phyloP scores from a whole-genome alignment of 257 asterid genomes.

The Henckelia pumila region DNA sequence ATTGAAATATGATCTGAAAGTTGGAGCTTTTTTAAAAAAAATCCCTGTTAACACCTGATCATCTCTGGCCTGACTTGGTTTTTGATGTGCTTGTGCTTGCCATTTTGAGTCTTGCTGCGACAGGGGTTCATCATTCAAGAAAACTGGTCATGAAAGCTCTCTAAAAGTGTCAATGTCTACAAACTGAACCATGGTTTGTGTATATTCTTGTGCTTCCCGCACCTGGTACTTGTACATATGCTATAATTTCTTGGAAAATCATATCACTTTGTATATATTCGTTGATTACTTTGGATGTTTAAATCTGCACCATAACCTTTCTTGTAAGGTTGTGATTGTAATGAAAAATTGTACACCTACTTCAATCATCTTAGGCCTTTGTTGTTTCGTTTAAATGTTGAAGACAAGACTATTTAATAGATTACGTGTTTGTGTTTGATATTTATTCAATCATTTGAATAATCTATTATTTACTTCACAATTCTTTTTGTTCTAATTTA shows the following conservation, averaged over 20 bases:
- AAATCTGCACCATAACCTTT: not conserved
- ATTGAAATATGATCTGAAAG: not conserved
- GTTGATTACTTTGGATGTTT: not conserved
- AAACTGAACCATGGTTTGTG: not conserved
- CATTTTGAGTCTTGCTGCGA: conserved; percentile 56
- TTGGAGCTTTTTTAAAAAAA: not conserved
- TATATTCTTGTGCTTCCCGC: not conserved
- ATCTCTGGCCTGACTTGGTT: not conserved
- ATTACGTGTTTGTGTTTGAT: too few relatives aligned
- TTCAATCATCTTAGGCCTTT: too few relatives aligned
- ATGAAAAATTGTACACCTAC: not conserved
- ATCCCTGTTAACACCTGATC: not conserved
- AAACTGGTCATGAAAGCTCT: conserved; percentile 56
- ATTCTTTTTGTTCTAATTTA: too few relatives aligned
- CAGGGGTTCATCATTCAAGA: conserved; percentile 67
- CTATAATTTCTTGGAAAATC: not conserved
- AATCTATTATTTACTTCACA: too few relatives aligned
- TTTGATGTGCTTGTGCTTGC: conserved; percentile 19
- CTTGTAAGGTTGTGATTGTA: not conserved
- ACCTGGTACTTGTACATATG: conserved; percentile 14
- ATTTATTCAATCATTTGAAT: too few relatives aligned
- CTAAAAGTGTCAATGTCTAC: conserved; percentile 18
- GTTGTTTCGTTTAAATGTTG: too few relatives aligned
- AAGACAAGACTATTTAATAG: too few relatives aligned
- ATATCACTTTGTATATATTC: not conserved